Conservation (phyloP, 768 basidiomycete species). For the Tulasnella sp. region DNA sequence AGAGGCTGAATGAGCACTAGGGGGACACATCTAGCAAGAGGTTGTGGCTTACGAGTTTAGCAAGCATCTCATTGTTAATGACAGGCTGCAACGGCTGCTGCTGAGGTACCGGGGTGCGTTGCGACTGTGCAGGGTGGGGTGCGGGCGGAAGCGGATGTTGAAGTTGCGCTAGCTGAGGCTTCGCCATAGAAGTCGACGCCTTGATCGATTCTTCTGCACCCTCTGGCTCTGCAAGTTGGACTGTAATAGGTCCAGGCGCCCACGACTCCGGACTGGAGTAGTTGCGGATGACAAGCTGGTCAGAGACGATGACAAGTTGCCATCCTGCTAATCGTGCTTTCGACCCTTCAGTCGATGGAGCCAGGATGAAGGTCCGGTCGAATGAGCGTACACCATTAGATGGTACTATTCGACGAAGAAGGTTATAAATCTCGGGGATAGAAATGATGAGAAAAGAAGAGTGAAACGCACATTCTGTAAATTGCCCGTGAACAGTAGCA, state of each 20-base stretch:
- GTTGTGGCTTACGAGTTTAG: constrained; percentile 41
- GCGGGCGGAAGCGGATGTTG: constrained; percentile 29
- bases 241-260: constrained; percentile 60
- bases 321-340: constrained; percentile 76
- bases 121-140: constrained; percentile 19
- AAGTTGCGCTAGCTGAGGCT: constrained; percentile 18
- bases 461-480: constrained; percentile 63
- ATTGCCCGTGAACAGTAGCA: constrained; percentile 78
- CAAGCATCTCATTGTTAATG: constrained; percentile 35
- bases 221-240: constrained; percentile 42
- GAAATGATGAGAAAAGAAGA: neutral
- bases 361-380: constrained; percentile 82
- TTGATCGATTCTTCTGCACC: constrained; percentile 25
- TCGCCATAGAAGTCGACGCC: constrained; percentile 23
- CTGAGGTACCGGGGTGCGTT: constrained; percentile 29
- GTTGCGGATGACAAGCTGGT: constrained; percentile 71
- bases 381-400: constrained; percentile 80
- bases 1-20: neutral
- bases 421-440: constrained; percentile 12
- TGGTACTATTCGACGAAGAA: constrained; percentile 37
- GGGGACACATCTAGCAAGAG: constrained; percentile 19
- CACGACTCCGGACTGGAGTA: constrained; percentile 78
- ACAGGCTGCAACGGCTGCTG: constrained; percentile 26
- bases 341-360: constrained; percentile 70
- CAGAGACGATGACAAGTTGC: constrained; percentile 84